phyloP scores from a whole-genome alignment of 108 stramenopile species.

The Parietichytrium sp. region DNA sequence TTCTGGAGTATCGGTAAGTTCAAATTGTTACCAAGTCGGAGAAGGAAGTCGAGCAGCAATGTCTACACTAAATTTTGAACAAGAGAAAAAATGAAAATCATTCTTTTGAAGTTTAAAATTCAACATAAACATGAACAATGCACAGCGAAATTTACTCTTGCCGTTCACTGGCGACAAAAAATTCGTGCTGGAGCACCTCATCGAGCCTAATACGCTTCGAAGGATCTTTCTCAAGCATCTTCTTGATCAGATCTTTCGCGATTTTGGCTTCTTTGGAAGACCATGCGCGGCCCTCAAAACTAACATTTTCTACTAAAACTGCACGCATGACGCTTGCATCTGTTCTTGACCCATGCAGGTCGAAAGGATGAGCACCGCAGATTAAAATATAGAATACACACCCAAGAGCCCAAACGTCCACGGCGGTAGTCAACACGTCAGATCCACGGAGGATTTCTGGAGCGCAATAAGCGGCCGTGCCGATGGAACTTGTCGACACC shows the following conservation, averaged over 20 bases:
- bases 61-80: too few relatives aligned
- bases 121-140: too few relatives aligned
- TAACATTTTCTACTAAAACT: not conserved
- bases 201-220: constrained; percentile 1
- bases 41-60: too few relatives aligned
- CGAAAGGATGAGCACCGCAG: not conserved
- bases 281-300: not conserved
- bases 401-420: constrained; percentile 8
- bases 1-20: too few relatives aligned
- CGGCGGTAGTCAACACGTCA: not conserved
- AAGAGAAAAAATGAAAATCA: too few relatives aligned
- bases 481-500: too few relatives aligned
- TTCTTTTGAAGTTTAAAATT: too few relatives aligned
- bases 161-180: too few relatives aligned
- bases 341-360: not conserved
- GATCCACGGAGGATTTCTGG: not conserved
- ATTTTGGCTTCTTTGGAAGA: not conserved
- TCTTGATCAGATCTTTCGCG: not conserved
- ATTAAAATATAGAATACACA: constrained; percentile 3
- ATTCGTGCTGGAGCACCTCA: not conserved
- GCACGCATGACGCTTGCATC: not conserved
- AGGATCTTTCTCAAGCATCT: constrained; percentile 8
- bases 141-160: too few relatives aligned
- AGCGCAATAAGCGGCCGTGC: constrained; percentile 23
- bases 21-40: too few relatives aligned